Percentiles rank a stretch among this genome's conserved stretches.
Conservation (phyloP, 192 early-diverging fungal species). For the Entomortierella beljakovae region DNA sequence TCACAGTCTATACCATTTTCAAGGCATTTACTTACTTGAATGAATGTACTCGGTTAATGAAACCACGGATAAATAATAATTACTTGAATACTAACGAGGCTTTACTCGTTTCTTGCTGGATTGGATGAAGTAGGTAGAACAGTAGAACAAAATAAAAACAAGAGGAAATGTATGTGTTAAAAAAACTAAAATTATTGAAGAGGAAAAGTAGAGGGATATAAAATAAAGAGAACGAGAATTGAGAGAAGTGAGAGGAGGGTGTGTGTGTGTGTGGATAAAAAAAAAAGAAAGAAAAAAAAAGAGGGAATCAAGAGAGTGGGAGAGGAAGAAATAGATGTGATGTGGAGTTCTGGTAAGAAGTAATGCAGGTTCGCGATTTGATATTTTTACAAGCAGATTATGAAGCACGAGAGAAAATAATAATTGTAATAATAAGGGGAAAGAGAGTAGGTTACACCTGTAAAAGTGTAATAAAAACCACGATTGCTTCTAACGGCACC, state of each 20-base stretch:
- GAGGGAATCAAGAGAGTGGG: background rate
- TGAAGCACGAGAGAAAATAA: slow-evolving; percentile 2
- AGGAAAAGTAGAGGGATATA: background rate
- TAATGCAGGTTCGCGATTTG: slow-evolving; percentile 1
- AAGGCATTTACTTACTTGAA: background rate
- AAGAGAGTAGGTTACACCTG: background rate
- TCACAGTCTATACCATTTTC: background rate
- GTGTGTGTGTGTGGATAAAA: background rate
- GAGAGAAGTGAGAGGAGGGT: background rate
- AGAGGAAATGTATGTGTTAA: no score
- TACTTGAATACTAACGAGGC: no score
- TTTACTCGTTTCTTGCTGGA: no score
- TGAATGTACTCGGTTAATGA: background rate
- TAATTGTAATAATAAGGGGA: slow-evolving; percentile 9
- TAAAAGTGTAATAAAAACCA: background rate
- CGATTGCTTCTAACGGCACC: background rate
- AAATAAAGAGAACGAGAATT: background rate
- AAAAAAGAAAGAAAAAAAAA: slow-evolving; percentile 1
- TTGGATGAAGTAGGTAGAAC: background rate
- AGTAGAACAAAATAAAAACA: background rate
- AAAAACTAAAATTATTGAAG: background rate
- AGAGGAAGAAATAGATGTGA: background rate
- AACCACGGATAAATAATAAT: background rate
- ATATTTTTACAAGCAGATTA: background rate
- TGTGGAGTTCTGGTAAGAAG: background rate